These are phyloP conservation scores for Fusarium secorum DNA, from an alignment of 2,329 filamentous ascomycete genomes.

Conservation along the genomic window DNA sequence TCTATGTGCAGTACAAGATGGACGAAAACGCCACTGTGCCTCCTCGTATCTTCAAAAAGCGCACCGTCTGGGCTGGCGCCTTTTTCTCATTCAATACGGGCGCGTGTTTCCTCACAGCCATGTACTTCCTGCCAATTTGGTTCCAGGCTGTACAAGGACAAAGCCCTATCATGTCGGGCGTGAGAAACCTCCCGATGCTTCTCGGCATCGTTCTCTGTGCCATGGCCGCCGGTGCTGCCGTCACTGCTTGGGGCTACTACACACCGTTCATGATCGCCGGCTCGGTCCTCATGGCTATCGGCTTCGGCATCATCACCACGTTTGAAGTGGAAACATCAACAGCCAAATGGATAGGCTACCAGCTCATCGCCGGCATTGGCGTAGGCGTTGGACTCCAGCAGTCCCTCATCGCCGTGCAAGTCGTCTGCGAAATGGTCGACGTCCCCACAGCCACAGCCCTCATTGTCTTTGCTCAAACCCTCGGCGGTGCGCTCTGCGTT, in stretches of 20 bases:
- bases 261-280: conserved; percentile 53
- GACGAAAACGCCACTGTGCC: conserved; percentile 55
- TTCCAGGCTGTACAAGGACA: conserved; percentile 56
- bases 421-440: conserved; percentile 42
- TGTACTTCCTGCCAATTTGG: conserved; percentile 56
- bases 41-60: conserved; percentile 51
- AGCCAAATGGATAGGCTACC: conserved; percentile 55
- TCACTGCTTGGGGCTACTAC: conserved; percentile 54
- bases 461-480: conserved; percentile 46
- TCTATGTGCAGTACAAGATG: conserved; percentile 50
- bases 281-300: conserved; percentile 47
- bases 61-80: conserved; percentile 49
- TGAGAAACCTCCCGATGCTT: conserved; percentile 53
- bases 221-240: conserved; percentile 46
- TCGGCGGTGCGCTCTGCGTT: conserved; percentile 57
- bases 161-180: conserved; percentile 50
- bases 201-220: conserved; percentile 49
- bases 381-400: conserved; percentile 56
- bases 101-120: conserved; percentile 42
- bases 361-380: conserved; percentile 46
- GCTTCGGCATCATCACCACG: conserved; percentile 54
- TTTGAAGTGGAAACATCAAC: conserved; percentile 46
- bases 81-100: conserved; percentile 51
- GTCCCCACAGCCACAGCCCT: conserved; percentile 50
- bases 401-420: conserved; percentile 55